These are phyloP conservation scores for Aspergillus vadensis DNA, from an alignment of 2,329 filamentous ascomycete genomes.

Conservation along the genomic window DNA sequence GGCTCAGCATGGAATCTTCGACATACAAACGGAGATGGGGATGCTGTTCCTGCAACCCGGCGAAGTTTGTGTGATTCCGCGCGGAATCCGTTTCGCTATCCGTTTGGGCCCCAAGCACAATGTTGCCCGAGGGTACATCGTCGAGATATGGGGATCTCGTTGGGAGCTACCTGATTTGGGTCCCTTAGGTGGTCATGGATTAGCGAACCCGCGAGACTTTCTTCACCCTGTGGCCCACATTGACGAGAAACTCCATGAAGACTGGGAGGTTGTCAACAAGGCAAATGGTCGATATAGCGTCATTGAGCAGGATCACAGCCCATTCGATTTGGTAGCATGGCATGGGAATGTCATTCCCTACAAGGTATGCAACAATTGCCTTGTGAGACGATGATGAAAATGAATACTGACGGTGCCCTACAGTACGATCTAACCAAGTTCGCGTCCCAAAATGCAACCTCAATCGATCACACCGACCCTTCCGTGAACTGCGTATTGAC, in stretches of 20 bases:
- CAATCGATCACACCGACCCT: constrained; percentile 67
- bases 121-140: constrained; percentile 61
- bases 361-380: constrained; percentile 36
- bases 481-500: constrained; percentile 64
- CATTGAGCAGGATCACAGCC: constrained; percentile 61
- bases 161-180: constrained; percentile 66
- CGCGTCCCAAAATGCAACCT: constrained; percentile 59
- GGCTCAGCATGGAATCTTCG: constrained; percentile 61
- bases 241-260: constrained; percentile 53
- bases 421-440: constrained; percentile 59
- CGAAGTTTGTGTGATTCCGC: constrained; percentile 64
- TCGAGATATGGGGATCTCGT: constrained; percentile 64
- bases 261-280: constrained; percentile 61
- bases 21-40: constrained; percentile 67
- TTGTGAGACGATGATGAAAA: neutral
- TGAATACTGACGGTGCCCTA: neutral
- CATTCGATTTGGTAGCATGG: constrained; percentile 69
- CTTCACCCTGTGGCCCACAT: constrained; percentile 60
- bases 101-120: constrained; percentile 55
- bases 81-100: constrained; percentile 61
- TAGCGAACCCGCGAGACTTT: constrained; percentile 66
- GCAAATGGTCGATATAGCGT: constrained; percentile 60
- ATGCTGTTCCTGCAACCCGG: constrained; percentile 62
- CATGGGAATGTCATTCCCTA: constrained; percentile 65
- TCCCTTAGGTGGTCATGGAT: constrained; percentile 64